Percentiles rank a stretch among this genome's conserved stretches.
These are phyloP conservation scores for Geosmithia putterillii DNA, from an alignment of 2,329 filamentous ascomycete genomes.

Conservation along the genomic window DNA sequence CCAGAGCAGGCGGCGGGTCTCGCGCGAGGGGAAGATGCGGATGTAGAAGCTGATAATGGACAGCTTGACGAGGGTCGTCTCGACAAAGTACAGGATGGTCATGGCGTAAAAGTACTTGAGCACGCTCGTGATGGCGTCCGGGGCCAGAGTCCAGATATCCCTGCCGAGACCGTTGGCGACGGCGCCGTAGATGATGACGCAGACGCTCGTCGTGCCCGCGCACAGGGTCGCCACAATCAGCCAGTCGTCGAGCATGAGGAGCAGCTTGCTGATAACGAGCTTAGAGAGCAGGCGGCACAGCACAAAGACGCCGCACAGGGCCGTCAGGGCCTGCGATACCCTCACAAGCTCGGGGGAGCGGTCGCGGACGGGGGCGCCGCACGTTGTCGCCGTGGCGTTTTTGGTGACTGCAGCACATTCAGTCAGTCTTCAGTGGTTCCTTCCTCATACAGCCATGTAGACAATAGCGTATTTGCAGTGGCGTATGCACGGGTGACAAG, in stretches of 20 bases:
- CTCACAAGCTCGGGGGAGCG: conserved; percentile 18
- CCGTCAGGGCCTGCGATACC: conserved; percentile 15
- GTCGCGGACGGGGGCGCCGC: conserved; percentile 9
- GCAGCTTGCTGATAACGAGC: conserved; percentile 15
- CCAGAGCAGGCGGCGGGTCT: conserved; percentile 22
- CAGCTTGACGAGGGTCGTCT: conserved; percentile 29
- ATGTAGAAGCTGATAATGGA: conserved; percentile 38
- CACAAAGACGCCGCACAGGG: conserved; percentile 21
- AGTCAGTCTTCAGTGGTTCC: not conserved
- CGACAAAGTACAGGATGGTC: conserved; percentile 26
- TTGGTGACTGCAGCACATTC: not conserved
- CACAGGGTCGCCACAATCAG: conserved; percentile 14
- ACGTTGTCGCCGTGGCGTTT: conserved; percentile 12
- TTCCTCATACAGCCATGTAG: no score
- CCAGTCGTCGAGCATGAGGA: conserved; percentile 23
- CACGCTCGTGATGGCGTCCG: conserved; percentile 24
- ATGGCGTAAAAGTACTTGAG: conserved; percentile 24
- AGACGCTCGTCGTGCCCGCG: conserved; percentile 13
- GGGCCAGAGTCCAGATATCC: conserved; percentile 32
- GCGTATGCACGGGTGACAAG: no score
- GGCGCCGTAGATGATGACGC: conserved; percentile 15
- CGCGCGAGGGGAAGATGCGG: conserved; percentile 29
- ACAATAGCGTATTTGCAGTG: not conserved
- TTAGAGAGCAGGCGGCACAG: conserved; percentile 22
- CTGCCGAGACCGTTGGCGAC: conserved; percentile 24